Evolutionary conservation across 2,329 filamentous ascomycete species (phyloP), one percentile per base, ranked within the genome.

Genomic region (Exophiala alcalophila): DNA sequence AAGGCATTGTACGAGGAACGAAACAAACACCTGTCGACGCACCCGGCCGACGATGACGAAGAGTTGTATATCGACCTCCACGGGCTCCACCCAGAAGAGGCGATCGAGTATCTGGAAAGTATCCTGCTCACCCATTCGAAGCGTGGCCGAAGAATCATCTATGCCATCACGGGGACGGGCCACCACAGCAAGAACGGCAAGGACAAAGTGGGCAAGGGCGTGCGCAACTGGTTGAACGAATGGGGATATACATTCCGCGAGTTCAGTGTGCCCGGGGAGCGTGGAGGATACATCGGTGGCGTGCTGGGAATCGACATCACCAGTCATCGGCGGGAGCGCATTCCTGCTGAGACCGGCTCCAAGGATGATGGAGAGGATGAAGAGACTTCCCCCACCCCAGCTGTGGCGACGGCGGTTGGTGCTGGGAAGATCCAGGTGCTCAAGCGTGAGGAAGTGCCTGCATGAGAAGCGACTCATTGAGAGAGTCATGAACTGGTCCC

Each of bases 111-210:
- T 58, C 77, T 98, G 3, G 88, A 92, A 64, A 83, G 84, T 52
- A 85, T 94, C 26, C 80, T 98, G 15, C 73, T 90, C 49, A 87
- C 94, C 59, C 92, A 96, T 59, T 77, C 75, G 53, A 75, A 80
- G 53, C 81, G 85, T 55, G 76, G 75, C 24, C 67, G 72, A 4
- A 77, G 81, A 15, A 86, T 91, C 2, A 78, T 98, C 28, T 98
- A 97, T 62, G 90, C 90, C 54, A 97, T 98, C 62, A 96, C 90
- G 1, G 92, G 92, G 30, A 97, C 91, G 1, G 92, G 91, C 3
- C 90, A 97, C 60, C 92, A 98, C 67, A 94, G 87, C 64, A 97
- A 97, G 72, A 96, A 96, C 61, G 91, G 92, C 58, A 97, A 97
- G 65, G 92, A 98, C 67, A 98, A 98, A 68, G 87, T 98, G 24